Evolutionary conservation across 2,329 filamentous ascomycete species (phyloP), one percentile per base, ranked within the genome.

Genomic region (Aspergillus niger): DNA sequence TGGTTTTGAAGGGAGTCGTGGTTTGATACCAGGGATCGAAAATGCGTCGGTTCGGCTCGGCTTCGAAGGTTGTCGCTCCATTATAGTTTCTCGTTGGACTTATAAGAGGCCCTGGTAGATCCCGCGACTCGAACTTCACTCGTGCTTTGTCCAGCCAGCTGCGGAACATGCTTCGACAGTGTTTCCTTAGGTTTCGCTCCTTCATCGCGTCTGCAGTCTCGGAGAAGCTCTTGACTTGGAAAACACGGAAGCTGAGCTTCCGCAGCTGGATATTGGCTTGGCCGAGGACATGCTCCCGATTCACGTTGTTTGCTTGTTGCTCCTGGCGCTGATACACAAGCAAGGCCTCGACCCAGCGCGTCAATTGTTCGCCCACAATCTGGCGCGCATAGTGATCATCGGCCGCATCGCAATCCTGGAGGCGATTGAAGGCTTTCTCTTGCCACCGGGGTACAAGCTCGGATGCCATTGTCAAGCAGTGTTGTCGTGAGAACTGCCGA

Each of bases 241-340:
- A 87, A 2, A 84, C 74, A 7, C 80, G 80, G 73, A 86, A 83
- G 56, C 83, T 85, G n/a, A 87, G 73, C 66, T 81, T 84, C 68
- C 83, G 84, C 59, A 87, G 74, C 24, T 77, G 78, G 13, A 74
- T 74, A 10, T 77, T 76, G 13, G 83, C 81, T 3, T 80, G 72
- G 24, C 78, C 73, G 11, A 83, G 78, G 4, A 81, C 73, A 44
- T 79, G 80, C 59, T 82, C 76, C 26, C 80, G 78, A 54, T 79
- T 70, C 38, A 85, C 76, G 1, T 75, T 71, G 3, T 75, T 61
- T 11, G 85, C 85, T 67, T 81, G 77, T 24, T 78, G 73, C 55
- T 78, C 70, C 65, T 79, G 62, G 24, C 74, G 70, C 36, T 70
- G 72, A 58, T 69, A 69, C 41, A 70, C 69, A 41, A 74, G 67